Conservation (phyloP, 352 stramenopile genomes). For the Phytophthora melonis region DNA sequence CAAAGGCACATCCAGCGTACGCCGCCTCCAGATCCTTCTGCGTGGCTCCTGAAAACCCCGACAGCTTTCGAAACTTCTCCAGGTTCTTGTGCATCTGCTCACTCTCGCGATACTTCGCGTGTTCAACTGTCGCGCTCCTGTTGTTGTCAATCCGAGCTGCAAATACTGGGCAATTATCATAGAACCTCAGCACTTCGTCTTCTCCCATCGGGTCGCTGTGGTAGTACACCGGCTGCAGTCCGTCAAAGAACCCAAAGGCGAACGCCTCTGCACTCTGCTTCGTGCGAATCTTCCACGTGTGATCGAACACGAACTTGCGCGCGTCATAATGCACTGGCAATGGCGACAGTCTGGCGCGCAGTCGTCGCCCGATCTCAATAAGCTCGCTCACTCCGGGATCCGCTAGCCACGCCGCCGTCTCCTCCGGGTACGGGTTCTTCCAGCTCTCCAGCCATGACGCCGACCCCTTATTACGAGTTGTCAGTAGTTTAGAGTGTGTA, state of each 20-base stretch:
- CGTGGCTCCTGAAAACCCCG: slow-evolving; percentile 25
- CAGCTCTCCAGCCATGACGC: slow-evolving; percentile 53
- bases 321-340: slow-evolving; percentile 37
- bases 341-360: slow-evolving; percentile 59
- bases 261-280: slow-evolving; percentile 81
- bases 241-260: slow-evolving; percentile 77
- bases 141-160: slow-evolving; percentile 69
- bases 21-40: slow-evolving; percentile 81
- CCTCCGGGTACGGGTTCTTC: slow-evolving; percentile 58
- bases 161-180: slow-evolving; percentile 83
- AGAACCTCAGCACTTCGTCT: slow-evolving; percentile 81
- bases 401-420: slow-evolving; percentile 63
- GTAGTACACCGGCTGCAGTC: slow-evolving; percentile 68
- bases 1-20: slow-evolving; percentile 85
- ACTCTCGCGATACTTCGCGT: slow-evolving; percentile 61
- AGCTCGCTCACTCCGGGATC: slow-evolving; percentile 66
- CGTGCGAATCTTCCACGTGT: slow-evolving; percentile 88
- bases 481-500: slow-evolving; percentile 53
- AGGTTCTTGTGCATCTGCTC: slow-evolving; percentile 66
- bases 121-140: slow-evolving; percentile 63
- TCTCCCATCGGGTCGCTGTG: slow-evolving; percentile 53
- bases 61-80: slow-evolving; percentile 48
- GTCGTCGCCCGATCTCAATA: slow-evolving; percentile 59
- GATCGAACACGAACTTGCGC: slow-evolving; percentile 66
- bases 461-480: not conserved